A percentile compares a stretch with the other conserved stretches of the same genome.
These are phyloP conservation scores for Gossypium lobatum DNA, from an alignment of 441 rosid genomes.

Conservation along the genomic window DNA sequence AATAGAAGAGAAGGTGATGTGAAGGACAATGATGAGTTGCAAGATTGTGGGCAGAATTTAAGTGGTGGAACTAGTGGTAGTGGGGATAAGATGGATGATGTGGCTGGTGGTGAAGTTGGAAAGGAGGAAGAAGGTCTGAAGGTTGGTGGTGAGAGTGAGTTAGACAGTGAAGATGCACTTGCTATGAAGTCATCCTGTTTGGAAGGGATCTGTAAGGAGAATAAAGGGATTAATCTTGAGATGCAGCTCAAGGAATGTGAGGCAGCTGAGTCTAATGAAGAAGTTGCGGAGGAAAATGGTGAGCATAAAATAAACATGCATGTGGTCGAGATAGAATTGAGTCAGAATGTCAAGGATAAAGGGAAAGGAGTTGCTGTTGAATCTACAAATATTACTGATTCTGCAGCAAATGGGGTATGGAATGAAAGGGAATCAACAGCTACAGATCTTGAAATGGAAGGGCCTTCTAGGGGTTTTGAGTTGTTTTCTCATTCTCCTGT, in stretches of 20 bases:
- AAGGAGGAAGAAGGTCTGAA: conserved; percentile 27
- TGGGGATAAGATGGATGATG: conserved; percentile 33
- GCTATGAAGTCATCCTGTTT: conserved; percentile 24
- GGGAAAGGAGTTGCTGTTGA: conserved; percentile 59
- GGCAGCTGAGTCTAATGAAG: conserved; percentile 26
- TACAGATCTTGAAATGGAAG: conserved; percentile 56
- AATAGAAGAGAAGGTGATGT: conserved; percentile 7
- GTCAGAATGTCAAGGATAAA: conserved; percentile 48
- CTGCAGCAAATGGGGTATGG: conserved; percentile 35
- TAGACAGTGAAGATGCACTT: conserved; percentile 19
- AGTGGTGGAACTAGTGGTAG: conserved; percentile 23
- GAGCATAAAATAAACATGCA: conserved; percentile 19
- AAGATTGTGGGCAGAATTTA: conserved; percentile 24
- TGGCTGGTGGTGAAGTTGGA: conserved; percentile 24
- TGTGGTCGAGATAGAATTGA: conserved; percentile 28
- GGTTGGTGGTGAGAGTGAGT: conserved; percentile 25
- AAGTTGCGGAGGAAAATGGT: conserved; percentile 27
- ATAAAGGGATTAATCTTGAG: conserved; percentile 38
- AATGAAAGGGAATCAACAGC: conserved; percentile 40
- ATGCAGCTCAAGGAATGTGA: conserved; percentile 37
- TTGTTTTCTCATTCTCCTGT: conserved; percentile 72
- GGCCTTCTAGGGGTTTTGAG: conserved; percentile 79
- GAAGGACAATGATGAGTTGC: conserved; percentile 29
- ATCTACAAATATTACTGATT: conserved; percentile 24
- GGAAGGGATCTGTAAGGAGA: conserved; percentile 30